phyloP scores from a whole-genome alignment of 1,139 yeast genomes.

The Geotrichum cucujoidarum region DNA sequence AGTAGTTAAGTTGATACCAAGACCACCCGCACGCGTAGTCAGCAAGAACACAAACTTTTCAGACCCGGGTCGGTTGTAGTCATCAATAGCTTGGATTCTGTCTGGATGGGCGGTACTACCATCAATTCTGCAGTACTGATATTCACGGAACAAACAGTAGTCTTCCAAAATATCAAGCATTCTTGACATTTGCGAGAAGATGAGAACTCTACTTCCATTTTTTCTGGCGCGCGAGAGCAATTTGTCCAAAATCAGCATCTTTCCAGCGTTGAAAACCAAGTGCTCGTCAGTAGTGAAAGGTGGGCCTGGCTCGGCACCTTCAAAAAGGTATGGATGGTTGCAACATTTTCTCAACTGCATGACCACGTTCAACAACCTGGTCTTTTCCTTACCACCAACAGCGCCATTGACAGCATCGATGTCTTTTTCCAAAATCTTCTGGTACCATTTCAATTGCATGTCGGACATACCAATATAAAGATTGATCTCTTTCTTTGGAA shows the following conservation, averaged over 20 bases:
- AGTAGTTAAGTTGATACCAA: conserved; percentile 88
- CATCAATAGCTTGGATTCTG: conserved; percentile 87
- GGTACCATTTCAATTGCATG: conserved; percentile 92
- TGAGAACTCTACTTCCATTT: conserved; percentile 84
- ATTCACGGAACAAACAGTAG: conserved; percentile 79
- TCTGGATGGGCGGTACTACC: conserved; percentile 95
- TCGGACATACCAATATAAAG: conserved; percentile 90
- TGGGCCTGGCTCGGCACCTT: conserved; percentile 99
- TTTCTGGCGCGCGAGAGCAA: conserved; percentile 63
- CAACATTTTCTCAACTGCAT: conserved; percentile 97
- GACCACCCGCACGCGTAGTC: conserved; percentile 98
- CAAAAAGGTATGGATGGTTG: conserved; percentile 93
- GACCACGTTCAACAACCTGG: conserved; percentile 82
- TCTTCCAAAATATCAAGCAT: conserved; percentile 88
- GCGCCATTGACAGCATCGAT: conserved; percentile 95
- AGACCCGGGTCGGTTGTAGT: conserved; percentile 76
- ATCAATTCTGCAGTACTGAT: conserved; percentile 86
- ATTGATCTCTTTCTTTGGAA: conserved; percentile 87
- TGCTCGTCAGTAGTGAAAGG: conserved; percentile 97
- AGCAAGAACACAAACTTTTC: conserved; percentile 78
- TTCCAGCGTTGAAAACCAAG: conserved; percentile 78
- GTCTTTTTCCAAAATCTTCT: conserved; percentile 81
- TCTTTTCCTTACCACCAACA: conserved; percentile 80
- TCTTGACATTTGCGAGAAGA: conserved; percentile 94
- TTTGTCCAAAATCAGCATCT: conserved; percentile 84